Evolutionary conservation across 495 filamentous ascomycete species (phyloP).

Genomic region (Penicillium goetzii): DNA sequence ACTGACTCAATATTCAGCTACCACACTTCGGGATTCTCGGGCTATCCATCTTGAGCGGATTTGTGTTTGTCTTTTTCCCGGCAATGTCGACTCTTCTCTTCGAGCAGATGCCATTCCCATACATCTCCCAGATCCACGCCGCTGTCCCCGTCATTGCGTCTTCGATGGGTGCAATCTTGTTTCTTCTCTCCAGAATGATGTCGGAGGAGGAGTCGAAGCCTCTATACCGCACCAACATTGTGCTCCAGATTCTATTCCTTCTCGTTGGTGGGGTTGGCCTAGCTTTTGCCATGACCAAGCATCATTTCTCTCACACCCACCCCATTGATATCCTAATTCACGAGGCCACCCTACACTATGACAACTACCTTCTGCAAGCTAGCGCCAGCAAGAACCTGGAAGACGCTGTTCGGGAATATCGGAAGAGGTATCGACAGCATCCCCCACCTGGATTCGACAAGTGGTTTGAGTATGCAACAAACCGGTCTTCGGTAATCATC

Average conservation of each 20-base stretch:
- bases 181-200: conserved; percentile 34
- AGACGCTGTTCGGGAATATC: conserved; percentile 48
- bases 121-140: conserved; percentile 29
- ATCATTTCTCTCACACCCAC: conserved; percentile 36
- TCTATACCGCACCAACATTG: conserved; percentile 36
- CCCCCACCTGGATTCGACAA: conserved; percentile 57
- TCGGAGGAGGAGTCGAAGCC: conserved; percentile 39
- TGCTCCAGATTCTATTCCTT: conserved; percentile 34
- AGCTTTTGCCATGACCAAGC: conserved; percentile 36
- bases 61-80: conserved; percentile 37
- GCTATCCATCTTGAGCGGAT: conserved; percentile 39
- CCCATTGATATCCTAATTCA: conserved; percentile 56
- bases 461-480: conserved; percentile 74
- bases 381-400: conserved; percentile 41
- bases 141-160: conserved; percentile 24
- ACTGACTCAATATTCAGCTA: conserved; percentile 36
- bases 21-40: conserved; percentile 41
- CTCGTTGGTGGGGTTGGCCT: conserved; percentile 35
- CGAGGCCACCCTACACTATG: conserved; percentile 42
- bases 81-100: conserved; percentile 31
- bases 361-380: conserved; percentile 41
- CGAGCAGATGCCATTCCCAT: conserved; percentile 41
- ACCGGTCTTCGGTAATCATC: conserved; percentile 64
- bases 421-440: conserved; percentile 47
- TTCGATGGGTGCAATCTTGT: conserved; percentile 32